Evolutionary conservation across 768 basidiomycete genomes (phyloP).

Genomic region (Coprinellus micaceus): DNA sequence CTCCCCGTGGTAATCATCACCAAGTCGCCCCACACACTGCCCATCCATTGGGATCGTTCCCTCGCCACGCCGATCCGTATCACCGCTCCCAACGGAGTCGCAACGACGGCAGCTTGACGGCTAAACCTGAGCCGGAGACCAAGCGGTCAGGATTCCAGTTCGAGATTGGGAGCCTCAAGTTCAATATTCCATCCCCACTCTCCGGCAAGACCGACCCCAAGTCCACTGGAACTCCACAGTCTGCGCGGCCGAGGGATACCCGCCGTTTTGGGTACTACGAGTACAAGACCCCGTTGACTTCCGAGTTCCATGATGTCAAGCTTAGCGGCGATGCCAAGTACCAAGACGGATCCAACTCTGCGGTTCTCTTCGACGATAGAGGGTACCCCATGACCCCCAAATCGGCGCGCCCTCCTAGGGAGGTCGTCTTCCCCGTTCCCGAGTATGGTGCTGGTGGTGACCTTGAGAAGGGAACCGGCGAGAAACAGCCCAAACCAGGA

Average conservation of each 20-base stretch:
- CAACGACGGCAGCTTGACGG: conserved; percentile 1
- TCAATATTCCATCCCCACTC: not conserved
- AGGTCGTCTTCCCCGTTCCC: not conserved
- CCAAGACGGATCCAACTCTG: not conserved
- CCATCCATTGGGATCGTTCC: conserved; percentile 6
- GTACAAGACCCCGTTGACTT: conserved; percentile 3
- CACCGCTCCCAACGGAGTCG: not conserved
- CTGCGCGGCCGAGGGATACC: conserved; percentile 1
- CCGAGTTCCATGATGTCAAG: conserved; percentile 3
- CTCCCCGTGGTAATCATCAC: not conserved
- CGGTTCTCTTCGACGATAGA: not conserved
- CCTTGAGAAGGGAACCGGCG: not conserved
- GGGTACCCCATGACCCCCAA: not conserved
- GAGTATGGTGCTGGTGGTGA: not conserved
- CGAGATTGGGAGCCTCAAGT: conserved; percentile 7
- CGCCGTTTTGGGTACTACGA: conserved; percentile 8
- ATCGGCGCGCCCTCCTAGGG: not conserved
- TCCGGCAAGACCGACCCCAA: not conserved
- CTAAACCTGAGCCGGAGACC: not conserved
- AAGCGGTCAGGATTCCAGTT: not conserved
- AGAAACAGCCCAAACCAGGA: not conserved
- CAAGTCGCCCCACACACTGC: conserved; percentile 9
- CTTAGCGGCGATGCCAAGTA: not conserved
- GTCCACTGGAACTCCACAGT: not conserved
- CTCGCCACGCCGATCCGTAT: not conserved